Base-by-base conservation (phyloP, 768 basidiomycete species). In the Xerocomus potaroensis region DNA sequence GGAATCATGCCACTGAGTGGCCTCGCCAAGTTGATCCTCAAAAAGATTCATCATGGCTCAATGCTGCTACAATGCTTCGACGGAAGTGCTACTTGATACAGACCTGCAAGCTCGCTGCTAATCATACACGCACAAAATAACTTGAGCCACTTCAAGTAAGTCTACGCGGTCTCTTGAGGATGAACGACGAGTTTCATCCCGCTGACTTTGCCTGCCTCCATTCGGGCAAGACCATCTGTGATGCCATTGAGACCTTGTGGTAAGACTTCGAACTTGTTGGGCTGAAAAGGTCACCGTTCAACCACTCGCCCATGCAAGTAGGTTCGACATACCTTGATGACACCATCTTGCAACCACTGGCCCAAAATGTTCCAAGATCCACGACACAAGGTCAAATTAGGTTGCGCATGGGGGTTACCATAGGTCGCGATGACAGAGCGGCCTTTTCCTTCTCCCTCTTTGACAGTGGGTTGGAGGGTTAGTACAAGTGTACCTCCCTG, bases 171-270 rank as follows among this genome's bases (percentile, higher is more conserved):
- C 31, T 75, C 70, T 47, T 68, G 67, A 15, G 74, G 75, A 43
- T 60, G 68, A 1, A 49, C 70, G 8, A 78, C 64, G 16, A 78
- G 54, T 55, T 78, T 78, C 14, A 49, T 56, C 5, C 69, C 75
- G n/a, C 72, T 75, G 24, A 76, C 63, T 44, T 70, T 45, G 8
- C 69, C 64, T 3, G 50, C 49, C 56, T 58, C 60, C 55, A 77
- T 34, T 49, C 57, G 58, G 36, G 69, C 60, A 23, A 78, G 53
- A 2, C 70, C 74, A 9, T 43, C 62, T 0, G 47, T 32, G 8
- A 77, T 64, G 8, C 68, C 74, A 8, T 55, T 46, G 1, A 78
- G 60, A 2, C 77, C 77, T 23, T 59, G 53, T 0, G 69, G 65
- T 10, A 78, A 56, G n/a, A 75, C 58, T 52, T 77, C 69, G 4